Base-by-base conservation (phyloP, 352 stramenopile species). In the Phytophthora pinifolia region DNA sequence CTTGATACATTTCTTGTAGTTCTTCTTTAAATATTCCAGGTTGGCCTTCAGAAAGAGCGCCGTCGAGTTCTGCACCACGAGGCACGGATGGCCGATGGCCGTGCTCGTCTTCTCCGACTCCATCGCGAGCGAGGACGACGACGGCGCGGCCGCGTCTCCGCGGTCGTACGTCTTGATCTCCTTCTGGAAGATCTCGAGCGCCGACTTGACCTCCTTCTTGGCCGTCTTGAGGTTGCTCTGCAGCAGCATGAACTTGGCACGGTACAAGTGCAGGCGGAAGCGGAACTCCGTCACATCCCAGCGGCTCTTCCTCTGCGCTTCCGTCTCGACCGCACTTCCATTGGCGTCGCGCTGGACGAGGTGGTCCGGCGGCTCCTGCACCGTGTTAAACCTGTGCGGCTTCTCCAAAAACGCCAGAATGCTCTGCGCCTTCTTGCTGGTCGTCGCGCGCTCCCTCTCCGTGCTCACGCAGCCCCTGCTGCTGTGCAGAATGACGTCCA, bases 1-100 rank as follows among this genome's bases (percentile, higher is more conserved):
- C 78, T 97, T 97, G 69, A 97, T 92, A 56, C 83, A 94, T 73
- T 97, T 97, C 70, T 95, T 96, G 74, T 96, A 96, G 67, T 97
- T 97, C 59, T 89, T 87, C 46, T 92, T 83, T 73, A 98, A 82
- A 85, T 97, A 96, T 77, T 97, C 91, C 52, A 97, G 72, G 53
- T 98, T 96, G 12, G 91, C 91, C 71, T 96, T 97, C 25, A 98
- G 70, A 69, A 96, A 98, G 50, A 97, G 66, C 38, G 76, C 88
- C 17, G 86, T 92, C 18, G 88, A 85, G 64, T 97, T 96, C 53
- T 96, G 84, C 41, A 96, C 74, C n/a, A 71, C 69, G 6, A 89
- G 56, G 36, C 82, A 77, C 34, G 87, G 88, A 31, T 96, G 79
- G 36, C 81, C 78, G 56, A 92, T 88, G 17, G 67, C 60, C 8